These are phyloP conservation scores for Mycena maculata DNA, from an alignment of 768 basidiomycete genomes.

Conservation along the genomic window DNA sequence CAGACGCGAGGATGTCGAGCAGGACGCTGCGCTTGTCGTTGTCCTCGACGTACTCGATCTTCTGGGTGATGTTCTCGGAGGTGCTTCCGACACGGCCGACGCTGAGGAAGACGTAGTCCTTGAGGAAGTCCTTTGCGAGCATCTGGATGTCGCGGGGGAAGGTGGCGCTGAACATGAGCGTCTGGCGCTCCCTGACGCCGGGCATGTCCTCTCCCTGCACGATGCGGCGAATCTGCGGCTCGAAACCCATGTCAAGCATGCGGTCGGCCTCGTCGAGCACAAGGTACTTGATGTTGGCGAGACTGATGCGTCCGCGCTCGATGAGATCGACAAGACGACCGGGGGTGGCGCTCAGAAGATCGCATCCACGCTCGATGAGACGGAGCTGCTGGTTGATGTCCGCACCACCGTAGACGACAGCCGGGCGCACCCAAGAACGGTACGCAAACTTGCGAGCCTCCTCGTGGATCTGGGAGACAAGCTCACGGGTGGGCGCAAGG, in stretches of 20 bases:
- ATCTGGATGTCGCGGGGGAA: constrained; percentile 99
- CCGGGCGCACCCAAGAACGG: constrained; percentile 98
- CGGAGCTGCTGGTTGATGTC: constrained; percentile 97
- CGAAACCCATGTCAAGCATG: constrained; percentile 99
- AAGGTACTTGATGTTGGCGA: constrained; percentile 96
- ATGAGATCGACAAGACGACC: constrained; percentile 98
- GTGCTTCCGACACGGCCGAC: constrained; percentile 99
- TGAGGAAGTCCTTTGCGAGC: constrained; percentile 94
- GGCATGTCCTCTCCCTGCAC: constrained; percentile 99
- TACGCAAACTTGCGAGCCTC: constrained; percentile 99
- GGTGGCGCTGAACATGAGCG: constrained; percentile 99
- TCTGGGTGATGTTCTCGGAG: constrained; percentile 99
- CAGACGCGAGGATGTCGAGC: constrained; percentile 90
- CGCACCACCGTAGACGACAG: constrained; percentile 98
- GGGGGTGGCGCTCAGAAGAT: constrained; percentile 95
- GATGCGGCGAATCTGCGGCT: constrained; percentile 98
- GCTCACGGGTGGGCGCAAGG: constrained; percentile 97
- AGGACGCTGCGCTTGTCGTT: constrained; percentile 96
- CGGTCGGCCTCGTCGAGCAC: constrained; percentile 99
- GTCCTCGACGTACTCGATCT: constrained; percentile 98
- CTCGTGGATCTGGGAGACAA: constrained; percentile 99
- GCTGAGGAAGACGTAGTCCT: constrained; percentile 98
- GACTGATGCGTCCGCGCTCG: constrained; percentile 95
- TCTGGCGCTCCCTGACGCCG: constrained; percentile 89
- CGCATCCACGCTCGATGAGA: constrained; percentile 95